Percentiles rank a stretch among this genome's conserved stretches.
Evolutionary conservation across 306 rosid genomes (phyloP).

Genomic region (Pterocarpus santalinus): DNA sequence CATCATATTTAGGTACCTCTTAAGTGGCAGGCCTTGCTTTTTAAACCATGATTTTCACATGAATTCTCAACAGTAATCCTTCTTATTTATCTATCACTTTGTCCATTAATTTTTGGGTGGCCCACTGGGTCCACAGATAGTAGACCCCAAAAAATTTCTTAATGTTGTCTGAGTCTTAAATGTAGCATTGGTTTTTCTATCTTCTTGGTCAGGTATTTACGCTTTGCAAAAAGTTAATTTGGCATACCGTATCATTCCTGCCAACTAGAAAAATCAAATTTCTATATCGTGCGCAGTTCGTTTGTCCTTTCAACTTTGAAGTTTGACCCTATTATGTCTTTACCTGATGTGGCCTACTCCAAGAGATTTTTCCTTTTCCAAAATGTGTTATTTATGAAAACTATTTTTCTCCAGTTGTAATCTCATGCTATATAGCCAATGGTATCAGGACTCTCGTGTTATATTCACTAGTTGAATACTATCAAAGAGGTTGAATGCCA

Average conservation of each 20-base stretch:
- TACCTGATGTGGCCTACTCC: slow-evolving; percentile 40
- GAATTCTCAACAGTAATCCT: slow-evolving; percentile 25
- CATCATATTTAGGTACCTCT: background rate
- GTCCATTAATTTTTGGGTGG: slow-evolving; percentile 29
- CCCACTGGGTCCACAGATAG: slow-evolving; percentile 39
- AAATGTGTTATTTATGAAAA: slow-evolving; percentile 1
- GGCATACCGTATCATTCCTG: background rate
- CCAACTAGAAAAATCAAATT: slow-evolving; percentile 3
- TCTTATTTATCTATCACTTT: background rate
- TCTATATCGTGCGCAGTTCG: slow-evolving; percentile 47
- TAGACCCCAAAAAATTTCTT: background rate
- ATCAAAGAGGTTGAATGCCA: slow-evolving; percentile 22
- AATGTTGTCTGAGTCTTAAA: background rate
- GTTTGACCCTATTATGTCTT: slow-evolving; percentile 44
- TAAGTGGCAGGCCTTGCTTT: slow-evolving; percentile 18
- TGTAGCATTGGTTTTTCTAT: background rate
- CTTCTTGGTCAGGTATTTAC: background rate
- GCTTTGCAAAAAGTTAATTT: background rate
- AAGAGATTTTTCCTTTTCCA: slow-evolving; percentile 24
- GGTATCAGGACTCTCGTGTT: slow-evolving; percentile 32
- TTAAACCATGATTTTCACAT: slow-evolving; percentile 48
- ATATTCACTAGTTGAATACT: slow-evolving; percentile 37
- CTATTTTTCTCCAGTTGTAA: background rate
- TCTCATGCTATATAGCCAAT: background rate
- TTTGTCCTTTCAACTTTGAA: slow-evolving; percentile 52